Evolutionary conservation across 23 red algal genomes (phyloP), one percentile per base, ranked within the genome.

Genomic region (Gracilariopsis chorda): DNA sequence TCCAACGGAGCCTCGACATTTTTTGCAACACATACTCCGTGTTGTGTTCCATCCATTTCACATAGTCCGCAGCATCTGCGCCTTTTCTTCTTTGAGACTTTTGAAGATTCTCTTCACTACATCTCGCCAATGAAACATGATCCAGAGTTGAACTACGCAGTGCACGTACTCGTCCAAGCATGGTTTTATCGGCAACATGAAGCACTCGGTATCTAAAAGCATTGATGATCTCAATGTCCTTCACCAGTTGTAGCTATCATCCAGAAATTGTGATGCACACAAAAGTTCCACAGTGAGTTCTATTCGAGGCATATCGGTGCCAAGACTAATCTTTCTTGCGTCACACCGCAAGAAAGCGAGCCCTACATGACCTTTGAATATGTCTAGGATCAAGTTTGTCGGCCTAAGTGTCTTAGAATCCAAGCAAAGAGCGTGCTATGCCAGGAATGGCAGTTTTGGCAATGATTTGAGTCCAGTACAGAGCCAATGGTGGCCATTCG

Each of bases 241-340:
- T 30, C 63, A 27, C 17, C 24, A 37, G 13, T 63, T 21, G 25
- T 69, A 84, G 40, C 80, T 84, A 34, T 67, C 9, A 13, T 57
- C 80, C 43, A 84, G 59, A 12, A 84, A 29, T 67, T 57, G 52
- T 20, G 58, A 51, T 9, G 80, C 24, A 43, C 80, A 84, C n/a
- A 84, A 28, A 30, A 19, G 28, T 42, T 84, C 80, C 7, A 84
- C 80, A 0, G 80, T 57, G 7, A 84, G 56, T 46, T 84, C 80
- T 36, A 84, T 68, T 16, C 80, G 56, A 32, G 80, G 53, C 25
- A 84, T 68, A 46, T 84, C 80, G 11, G 58, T 84, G 19, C 53
- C 33, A 51, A 84, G 39, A 24, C 80, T n/a, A 34, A 67, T 34
- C 28, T 46, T 63, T 21, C 28, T 46, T 7, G 32, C 28, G 9